Conservation (phyloP, 768 basidiomycete genomes). For the Punctularia strigosozonata region DNA sequence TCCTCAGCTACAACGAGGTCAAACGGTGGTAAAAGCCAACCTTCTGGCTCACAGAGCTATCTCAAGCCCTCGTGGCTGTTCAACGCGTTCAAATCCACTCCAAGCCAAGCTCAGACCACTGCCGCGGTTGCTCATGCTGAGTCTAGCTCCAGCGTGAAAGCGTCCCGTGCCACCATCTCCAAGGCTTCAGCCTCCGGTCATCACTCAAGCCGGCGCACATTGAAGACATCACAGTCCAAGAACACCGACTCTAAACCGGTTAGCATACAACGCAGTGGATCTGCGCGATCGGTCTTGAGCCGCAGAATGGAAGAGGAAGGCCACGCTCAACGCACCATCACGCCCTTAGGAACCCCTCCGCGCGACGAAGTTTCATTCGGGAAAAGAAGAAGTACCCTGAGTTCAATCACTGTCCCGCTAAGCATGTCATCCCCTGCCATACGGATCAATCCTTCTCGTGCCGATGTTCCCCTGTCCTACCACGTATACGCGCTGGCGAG, state of each 20-base stretch:
- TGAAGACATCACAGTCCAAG: too few species aligned
- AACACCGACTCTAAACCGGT: slow-evolving; percentile 30
- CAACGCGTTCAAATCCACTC: slow-evolving; percentile 56
- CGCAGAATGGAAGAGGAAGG: slow-evolving; percentile 52
- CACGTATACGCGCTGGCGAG: slow-evolving; percentile 66
- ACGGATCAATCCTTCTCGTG: slow-evolving; percentile 59
- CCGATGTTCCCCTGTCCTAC: slow-evolving; percentile 42
- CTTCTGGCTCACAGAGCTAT: slow-evolving; percentile 25
- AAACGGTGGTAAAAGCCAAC: not conserved
- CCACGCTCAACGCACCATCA: slow-evolving; percentile 38
- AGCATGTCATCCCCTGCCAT: slow-evolving; percentile 33
- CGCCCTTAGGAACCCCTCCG: slow-evolving; percentile 59
- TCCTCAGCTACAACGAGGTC: slow-evolving; percentile 33
- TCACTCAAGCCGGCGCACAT: slow-evolving; percentile 16
- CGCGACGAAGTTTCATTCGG: slow-evolving; percentile 47
- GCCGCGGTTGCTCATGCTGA: slow-evolving; percentile 40
- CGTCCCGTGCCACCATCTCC: slow-evolving; percentile 7
- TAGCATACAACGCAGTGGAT: slow-evolving; percentile 27
- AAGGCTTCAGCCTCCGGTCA: slow-evolving; percentile 1
- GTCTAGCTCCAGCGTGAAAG: slow-evolving; percentile 9
- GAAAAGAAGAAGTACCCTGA: slow-evolving; percentile 36
- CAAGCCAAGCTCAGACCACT: slow-evolving; percentile 52
- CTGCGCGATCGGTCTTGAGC: slow-evolving; percentile 32
- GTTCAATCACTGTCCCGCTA: slow-evolving; percentile 20
- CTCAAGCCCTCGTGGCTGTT: slow-evolving; percentile 74